A percentile compares a stretch with the other conserved stretches of the same genome.
Evolutionary conservation across 768 basidiomycete genomes (phyloP).

Genomic region (Amanita polypyramis): DNA sequence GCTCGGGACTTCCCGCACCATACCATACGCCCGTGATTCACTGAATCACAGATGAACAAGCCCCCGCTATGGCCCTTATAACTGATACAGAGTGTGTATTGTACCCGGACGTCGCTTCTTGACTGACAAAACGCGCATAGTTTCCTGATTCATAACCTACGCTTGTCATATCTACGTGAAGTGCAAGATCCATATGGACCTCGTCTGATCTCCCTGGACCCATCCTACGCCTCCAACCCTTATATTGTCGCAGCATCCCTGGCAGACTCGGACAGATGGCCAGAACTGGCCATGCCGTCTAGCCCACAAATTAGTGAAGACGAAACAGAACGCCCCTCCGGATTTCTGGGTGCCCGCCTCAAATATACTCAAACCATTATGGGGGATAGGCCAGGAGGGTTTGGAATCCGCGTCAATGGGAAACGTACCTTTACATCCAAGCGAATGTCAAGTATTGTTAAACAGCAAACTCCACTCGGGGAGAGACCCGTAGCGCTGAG

Average conservation of each 20-base stretch:
- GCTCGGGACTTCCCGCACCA: too few relatives aligned
- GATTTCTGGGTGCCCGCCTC: constrained; percentile 44
- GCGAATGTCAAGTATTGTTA: constrained; percentile 31
- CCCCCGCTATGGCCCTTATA: constrained; percentile 2
- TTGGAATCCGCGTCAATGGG: constrained; percentile 71
- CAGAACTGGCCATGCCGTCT: constrained; percentile 63
- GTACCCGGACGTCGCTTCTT: not conserved
- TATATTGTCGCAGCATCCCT: constrained; percentile 75
- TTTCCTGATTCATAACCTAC: constrained; percentile 74
- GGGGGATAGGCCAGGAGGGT: constrained; percentile 57
- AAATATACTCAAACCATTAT: constrained; percentile 88
- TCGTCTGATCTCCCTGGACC: constrained; percentile 72
- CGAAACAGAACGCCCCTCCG: constrained; percentile 41
- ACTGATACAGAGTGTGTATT: constrained; percentile 5
- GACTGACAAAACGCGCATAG: constrained; percentile 17
- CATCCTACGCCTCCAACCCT: constrained; percentile 69
- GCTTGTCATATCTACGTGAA: constrained; percentile 80
- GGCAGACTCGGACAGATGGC: constrained; percentile 74
- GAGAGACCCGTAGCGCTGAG: constrained; percentile 20
- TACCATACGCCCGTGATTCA: too few relatives aligned
- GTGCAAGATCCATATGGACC: constrained; percentile 81
- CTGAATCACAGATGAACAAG: too few relatives aligned
- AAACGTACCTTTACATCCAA: constrained; percentile 46
- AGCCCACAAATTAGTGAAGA: constrained; percentile 69
- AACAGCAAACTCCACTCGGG: constrained; percentile 25